phyloP scores from a whole-genome alignment of 164 flowering plant species.

The Sedum album region DNA sequence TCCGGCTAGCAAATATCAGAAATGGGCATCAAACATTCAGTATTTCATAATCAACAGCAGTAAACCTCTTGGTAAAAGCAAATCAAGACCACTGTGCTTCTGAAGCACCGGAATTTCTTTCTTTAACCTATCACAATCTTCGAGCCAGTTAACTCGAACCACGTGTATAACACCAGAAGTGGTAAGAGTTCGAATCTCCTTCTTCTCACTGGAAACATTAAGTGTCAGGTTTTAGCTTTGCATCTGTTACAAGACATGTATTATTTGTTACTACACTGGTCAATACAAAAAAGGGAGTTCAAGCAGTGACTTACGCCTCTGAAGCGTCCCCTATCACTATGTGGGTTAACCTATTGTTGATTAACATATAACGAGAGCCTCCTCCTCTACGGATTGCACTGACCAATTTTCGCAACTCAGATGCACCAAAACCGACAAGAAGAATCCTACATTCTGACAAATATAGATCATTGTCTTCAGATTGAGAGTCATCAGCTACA shows the following conservation, averaged over 20 bases:
- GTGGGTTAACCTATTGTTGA: conserved; percentile 73
- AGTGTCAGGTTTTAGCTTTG: no score
- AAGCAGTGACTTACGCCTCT: conserved; percentile 48
- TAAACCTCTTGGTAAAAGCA: conserved; percentile 68
- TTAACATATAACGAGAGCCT: conserved; percentile 74
- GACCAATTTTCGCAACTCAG: conserved; percentile 71
- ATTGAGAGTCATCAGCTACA: conserved; percentile 84
- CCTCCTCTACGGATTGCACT: conserved; percentile 80
- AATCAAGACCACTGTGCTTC: conserved; percentile 61
- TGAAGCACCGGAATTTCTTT: conserved; percentile 67
- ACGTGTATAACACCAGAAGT: conserved; percentile 65
- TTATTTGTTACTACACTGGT: neutral
- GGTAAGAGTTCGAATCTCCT: conserved; percentile 57
- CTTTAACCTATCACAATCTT: conserved; percentile 65
- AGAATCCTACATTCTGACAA: conserved; percentile 80
- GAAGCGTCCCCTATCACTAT: conserved; percentile 74
- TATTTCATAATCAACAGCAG: neutral
- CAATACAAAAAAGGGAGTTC: neutral
- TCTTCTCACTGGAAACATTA: conserved; percentile 53
- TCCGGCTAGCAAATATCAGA: neutral
- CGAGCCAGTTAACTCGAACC: conserved; percentile 71
- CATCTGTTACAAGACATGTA: no score
- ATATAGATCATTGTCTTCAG: conserved; percentile 71
- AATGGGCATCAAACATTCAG: neutral
- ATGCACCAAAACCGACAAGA: conserved; percentile 70